Base-by-base conservation (phyloP, 2,329 filamentous ascomycete species). In the Penicillium hordei region DNA sequence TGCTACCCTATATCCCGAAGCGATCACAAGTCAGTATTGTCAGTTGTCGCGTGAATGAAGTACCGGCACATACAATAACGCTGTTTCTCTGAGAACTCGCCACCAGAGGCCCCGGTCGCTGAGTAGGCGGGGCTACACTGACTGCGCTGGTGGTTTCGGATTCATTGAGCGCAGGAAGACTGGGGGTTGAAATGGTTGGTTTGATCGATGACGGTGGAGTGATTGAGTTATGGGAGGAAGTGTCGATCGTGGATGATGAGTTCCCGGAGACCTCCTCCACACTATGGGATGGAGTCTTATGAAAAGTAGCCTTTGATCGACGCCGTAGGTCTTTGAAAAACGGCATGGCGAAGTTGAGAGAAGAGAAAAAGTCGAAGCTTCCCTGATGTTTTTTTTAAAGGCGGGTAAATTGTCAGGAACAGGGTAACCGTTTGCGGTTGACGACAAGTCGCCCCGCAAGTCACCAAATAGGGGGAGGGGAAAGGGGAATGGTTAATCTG, bases 241-340 rank as follows among this genome's bases (percentile, higher is more conserved):
- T 87, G 66, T 82, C 84, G 59, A 86, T 70, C 4, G 85, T 87
- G 13, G 85, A 86, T 10, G 84, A 83, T 13, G 84, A 86, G 63
- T 83, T 82, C 70, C 83, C 89, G 13, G 85, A 86, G 38, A 84
- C 83, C 52, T 85, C 81, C 33, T 84, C 86, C 65, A 82, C 83
- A 66, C 79, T 85, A 40, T 80, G 68, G 9, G 67, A 61, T 31
- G 65, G 51, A 27, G 65, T 65, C 52, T 68, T 66, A 58, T 83
- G 86, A 76, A 92, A 88, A 79, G 87, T 92, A 60, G 87, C 84
- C 73, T 82, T 88, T 56, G 90, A 94, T 67, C 88, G 87, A 66
- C 90, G 86, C 67, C 90, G 89, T 56, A 96, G 77, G 70, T 89
- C 86, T 75, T 86, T 90, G 68, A 94, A 82, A 70, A 95, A 90